Evolutionary conservation across 176 grass and related monocot species (phyloP).

Genomic region (Ensete glaucum): DNA sequence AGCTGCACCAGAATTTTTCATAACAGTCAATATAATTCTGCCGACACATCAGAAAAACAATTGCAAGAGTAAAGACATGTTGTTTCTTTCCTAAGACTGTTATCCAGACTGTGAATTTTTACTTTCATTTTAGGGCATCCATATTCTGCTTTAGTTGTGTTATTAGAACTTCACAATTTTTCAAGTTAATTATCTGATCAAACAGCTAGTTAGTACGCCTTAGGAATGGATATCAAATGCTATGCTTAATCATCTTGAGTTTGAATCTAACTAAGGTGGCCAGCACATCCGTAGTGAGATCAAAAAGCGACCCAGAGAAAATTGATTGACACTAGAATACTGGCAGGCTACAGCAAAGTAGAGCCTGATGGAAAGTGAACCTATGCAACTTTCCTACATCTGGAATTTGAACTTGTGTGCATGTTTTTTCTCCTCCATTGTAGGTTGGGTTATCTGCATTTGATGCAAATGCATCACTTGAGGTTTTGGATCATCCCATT

Average conservation of each 20-base stretch:
- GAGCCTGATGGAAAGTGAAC: no score
- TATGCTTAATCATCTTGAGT: no score
- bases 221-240: no score
- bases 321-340: no score
- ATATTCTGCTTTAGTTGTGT: no score
- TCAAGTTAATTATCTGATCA: not conserved
- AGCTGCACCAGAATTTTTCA: not conserved
- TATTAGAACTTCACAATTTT: not conserved
- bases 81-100: not conserved
- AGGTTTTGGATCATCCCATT: constrained; percentile 81
- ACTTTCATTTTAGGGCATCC: not conserved
- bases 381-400: no score
- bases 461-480: constrained; percentile 58
- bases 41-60: not conserved
- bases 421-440: constrained; percentile 11
- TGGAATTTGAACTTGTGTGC: not conserved
- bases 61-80: not conserved
- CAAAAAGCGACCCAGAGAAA: no score
- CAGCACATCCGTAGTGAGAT: no score
- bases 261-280: no score
- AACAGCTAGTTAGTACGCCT: not conserved
- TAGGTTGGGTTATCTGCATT: constrained; percentile 65
- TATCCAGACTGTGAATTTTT: not conserved
- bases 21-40: not conserved
- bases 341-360: no score